These are phyloP conservation scores for Trypethelium eluteriae DNA, from an alignment of 495 filamentous ascomycete genomes.

Conservation along the genomic window DNA sequence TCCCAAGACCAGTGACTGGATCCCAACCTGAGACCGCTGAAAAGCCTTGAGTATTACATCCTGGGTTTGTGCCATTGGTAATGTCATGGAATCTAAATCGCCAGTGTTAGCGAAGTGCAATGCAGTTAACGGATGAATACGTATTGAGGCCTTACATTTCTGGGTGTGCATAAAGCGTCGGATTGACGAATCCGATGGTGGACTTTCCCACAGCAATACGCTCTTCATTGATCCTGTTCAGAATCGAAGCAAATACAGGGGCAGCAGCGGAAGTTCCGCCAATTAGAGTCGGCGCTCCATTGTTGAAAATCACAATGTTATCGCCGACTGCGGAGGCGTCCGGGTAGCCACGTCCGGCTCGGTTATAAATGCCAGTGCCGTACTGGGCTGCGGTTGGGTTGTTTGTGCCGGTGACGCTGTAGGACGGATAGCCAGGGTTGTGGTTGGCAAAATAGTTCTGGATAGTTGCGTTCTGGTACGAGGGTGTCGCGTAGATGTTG, in stretches of 20 bases:
- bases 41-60: slow-evolving; percentile 12
- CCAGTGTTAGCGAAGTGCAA: slow-evolving; percentile 31
- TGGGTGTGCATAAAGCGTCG: slow-evolving; percentile 53
- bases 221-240: slow-evolving; percentile 58
- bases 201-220: slow-evolving; percentile 48
- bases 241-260: slow-evolving; percentile 36
- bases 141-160: slow-evolving; percentile 28
- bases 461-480: slow-evolving; percentile 51
- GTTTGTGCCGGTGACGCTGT: slow-evolving; percentile 12
- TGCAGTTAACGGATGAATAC: slow-evolving; percentile 43
- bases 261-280: slow-evolving; percentile 20
- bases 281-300: slow-evolving; percentile 15
- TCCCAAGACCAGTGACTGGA: slow-evolving; percentile 16
- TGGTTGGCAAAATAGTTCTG: slow-evolving; percentile 43
- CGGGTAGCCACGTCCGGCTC: slow-evolving; percentile 56
- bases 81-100: slow-evolving; percentile 14
- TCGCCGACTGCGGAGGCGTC: slow-evolving; percentile 49
- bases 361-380: slow-evolving; percentile 44
- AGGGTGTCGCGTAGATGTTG: slow-evolving; percentile 54
- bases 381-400: slow-evolving; percentile 26
- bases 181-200: slow-evolving; percentile 55
- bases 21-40: slow-evolving; percentile 5
- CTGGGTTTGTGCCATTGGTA: slow-evolving; percentile 12
- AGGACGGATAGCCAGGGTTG: slow-evolving; percentile 30
- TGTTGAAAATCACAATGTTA: slow-evolving; percentile 17